Percentiles rank a stretch among this genome's conserved stretches.
phyloP scores from a whole-genome alignment of 805 yeast genomes.

The Teunomyces lycoperdinae region DNA sequence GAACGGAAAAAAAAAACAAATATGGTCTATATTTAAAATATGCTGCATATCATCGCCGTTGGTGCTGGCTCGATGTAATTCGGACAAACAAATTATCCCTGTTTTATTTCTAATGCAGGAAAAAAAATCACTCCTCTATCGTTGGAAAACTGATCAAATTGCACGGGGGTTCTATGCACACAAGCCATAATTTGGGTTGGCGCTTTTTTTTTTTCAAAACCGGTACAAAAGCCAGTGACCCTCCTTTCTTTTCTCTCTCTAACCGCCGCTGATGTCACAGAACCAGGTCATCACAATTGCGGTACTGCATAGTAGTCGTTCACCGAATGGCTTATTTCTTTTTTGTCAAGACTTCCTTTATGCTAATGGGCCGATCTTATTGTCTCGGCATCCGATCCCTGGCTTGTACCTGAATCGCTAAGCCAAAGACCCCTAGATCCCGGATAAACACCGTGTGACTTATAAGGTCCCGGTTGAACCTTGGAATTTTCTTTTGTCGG shows the following conservation, averaged over 20 bases:
- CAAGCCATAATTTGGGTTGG: no score
- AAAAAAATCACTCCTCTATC: neutral
- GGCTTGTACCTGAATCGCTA: neutral
- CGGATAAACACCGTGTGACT: neutral
- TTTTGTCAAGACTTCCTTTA: no score
- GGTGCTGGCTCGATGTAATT: slow-evolving; percentile 1
- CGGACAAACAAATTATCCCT: neutral
- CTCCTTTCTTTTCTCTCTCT: no score
- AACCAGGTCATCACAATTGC: no score
- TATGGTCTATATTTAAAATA: neutral
- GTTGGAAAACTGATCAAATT: neutral
- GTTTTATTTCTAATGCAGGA: neutral
- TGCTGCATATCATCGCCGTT: neutral
- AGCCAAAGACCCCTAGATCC: neutral
- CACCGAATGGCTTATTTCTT: no score
- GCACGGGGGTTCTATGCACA: no score
- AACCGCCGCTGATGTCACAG: no score
- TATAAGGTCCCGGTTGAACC: no score
- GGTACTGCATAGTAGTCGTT: no score
- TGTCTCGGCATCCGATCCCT: neutral
- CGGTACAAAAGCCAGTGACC: no score
- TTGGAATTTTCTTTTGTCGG: neutral
- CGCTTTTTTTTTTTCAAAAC: no score
- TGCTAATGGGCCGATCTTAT: neutral
- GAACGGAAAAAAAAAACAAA: slow-evolving; percentile 1